Percentiles rank a stretch among this genome's conserved stretches.
Conservation (phyloP, 345 rosid genomes). For the Cardamine occulta region DNA sequence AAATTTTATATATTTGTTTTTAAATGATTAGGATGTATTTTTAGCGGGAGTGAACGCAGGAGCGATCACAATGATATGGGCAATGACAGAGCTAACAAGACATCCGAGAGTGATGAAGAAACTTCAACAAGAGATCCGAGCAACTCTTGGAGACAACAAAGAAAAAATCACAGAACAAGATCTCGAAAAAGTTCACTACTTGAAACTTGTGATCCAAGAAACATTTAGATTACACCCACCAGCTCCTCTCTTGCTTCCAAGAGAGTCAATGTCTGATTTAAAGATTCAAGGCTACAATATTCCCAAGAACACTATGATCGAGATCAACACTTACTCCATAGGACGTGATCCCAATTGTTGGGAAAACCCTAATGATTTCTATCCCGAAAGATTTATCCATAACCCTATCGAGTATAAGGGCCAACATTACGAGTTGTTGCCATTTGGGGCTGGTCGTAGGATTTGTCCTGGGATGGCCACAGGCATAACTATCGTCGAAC, state of each 20-base stretch:
- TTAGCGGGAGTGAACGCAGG: slow-evolving; percentile 57
- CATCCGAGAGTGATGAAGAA: slow-evolving; percentile 58
- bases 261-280: slow-evolving; percentile 44
- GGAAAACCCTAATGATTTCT: slow-evolving; percentile 49
- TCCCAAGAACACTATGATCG: slow-evolving; percentile 42
- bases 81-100: slow-evolving; percentile 58
- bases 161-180: slow-evolving; percentile 41
- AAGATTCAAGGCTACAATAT: slow-evolving; percentile 49
- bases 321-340: slow-evolving; percentile 54
- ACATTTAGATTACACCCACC: slow-evolving; percentile 59
- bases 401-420: slow-evolving; percentile 52
- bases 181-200: slow-evolving; percentile 45
- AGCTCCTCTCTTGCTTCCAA: slow-evolving; percentile 47
- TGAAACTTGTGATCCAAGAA: slow-evolving; percentile 55
- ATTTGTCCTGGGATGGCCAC: slow-evolving; percentile 51
- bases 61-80: slow-evolving; percentile 54
- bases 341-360: slow-evolving; percentile 53
- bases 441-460: slow-evolving; percentile 63
- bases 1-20: background rate
- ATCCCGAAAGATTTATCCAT: slow-evolving; percentile 51
- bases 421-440: slow-evolving; percentile 50
- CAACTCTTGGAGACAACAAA: slow-evolving; percentile 39
- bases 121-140: slow-evolving; percentile 57
- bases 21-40: slow-evolving; percentile 47
- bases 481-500: slow-evolving; percentile 43